phyloP scores from a whole-genome alignment of 2,329 filamentous ascomycete species.

The Huntiella decipiens region DNA sequence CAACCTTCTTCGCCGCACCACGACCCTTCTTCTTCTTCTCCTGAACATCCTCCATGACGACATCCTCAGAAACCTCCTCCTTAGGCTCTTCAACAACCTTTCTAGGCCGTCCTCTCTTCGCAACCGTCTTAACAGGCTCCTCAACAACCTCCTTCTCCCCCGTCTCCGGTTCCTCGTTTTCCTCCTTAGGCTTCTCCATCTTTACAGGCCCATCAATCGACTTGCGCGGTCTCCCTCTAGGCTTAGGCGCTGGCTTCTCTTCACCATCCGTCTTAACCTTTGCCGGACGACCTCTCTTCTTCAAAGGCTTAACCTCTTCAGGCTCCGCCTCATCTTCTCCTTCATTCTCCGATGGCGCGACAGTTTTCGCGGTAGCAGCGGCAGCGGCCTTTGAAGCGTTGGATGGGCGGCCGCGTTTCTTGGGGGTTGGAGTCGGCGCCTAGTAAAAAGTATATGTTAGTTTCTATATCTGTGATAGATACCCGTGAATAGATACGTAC shows the following conservation, averaged over 20 bases:
- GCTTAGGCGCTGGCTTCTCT: conserved; percentile 4
- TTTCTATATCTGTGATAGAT: conserved; percentile 6
- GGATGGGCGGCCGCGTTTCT: conserved; percentile 8
- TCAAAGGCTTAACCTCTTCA: conserved; percentile 2
- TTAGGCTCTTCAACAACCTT: conserved; percentile 13
- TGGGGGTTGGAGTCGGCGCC: conserved; percentile 2
- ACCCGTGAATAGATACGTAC: conserved; percentile 4
- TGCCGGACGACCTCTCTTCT: conserved; percentile 8
- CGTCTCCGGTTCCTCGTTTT: background rate
- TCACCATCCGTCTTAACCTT: conserved; percentile 12
- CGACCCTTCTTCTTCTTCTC: background rate
- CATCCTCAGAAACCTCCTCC: conserved; percentile 9
- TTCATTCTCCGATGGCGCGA: background rate
- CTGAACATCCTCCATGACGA: background rate
- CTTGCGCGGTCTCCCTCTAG: conserved; percentile 5
- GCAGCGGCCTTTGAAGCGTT: conserved; percentile 1
- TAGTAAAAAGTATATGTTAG: background rate
- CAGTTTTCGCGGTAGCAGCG: conserved; percentile 1
- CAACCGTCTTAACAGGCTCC: conserved; percentile 16
- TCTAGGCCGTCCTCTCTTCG: conserved; percentile 16
- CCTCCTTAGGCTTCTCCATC: background rate
- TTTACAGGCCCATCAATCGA: background rate
- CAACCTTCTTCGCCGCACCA: no score
- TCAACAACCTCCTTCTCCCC: conserved; percentile 13
- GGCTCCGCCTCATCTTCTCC: conserved; percentile 2